These are phyloP conservation scores for Thelonectria olida DNA, from an alignment of 2,329 filamentous ascomycete genomes.

Conservation along the genomic window DNA sequence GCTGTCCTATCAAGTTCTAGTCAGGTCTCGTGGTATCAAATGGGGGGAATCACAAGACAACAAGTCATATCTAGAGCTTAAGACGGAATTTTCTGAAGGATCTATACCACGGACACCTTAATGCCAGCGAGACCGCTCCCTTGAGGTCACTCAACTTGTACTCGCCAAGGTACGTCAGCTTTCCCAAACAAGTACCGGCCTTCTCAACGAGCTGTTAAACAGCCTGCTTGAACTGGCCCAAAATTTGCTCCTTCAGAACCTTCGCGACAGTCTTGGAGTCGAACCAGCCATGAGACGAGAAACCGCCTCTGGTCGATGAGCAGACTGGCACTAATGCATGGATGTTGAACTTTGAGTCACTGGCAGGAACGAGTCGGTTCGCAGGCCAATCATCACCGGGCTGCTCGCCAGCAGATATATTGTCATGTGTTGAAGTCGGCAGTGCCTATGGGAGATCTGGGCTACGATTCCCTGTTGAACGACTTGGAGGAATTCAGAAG, in stretches of 20 bases:
- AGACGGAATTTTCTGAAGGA: slow-evolving; percentile 63
- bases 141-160: slow-evolving; percentile 47
- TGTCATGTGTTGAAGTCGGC: slow-evolving; percentile 69
- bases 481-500: slow-evolving; percentile 62
- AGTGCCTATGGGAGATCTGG: slow-evolving; percentile 72
- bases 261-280: slow-evolving; percentile 67
- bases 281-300: slow-evolving; percentile 68
- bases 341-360: slow-evolving; percentile 66
- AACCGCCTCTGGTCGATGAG: slow-evolving; percentile 64
- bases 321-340: slow-evolving; percentile 74
- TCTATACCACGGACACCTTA: slow-evolving; percentile 62
- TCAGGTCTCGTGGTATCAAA: too few relatives aligned
- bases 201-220: slow-evolving; percentile 58
- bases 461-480: slow-evolving; percentile 65
- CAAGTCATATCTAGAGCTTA: too few relatives aligned
- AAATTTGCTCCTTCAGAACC: slow-evolving; percentile 60
- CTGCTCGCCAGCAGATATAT: slow-evolving; percentile 54
- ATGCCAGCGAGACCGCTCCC: slow-evolving; percentile 53
- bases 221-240: slow-evolving; percentile 62
- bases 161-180: slow-evolving; percentile 46
- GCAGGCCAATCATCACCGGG: slow-evolving; percentile 51
- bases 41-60: too few relatives aligned
- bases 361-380: slow-evolving; percentile 62
- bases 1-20: too few relatives aligned
- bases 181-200: slow-evolving; percentile 42